Percentiles rank a stretch among this genome's conserved stretches.
These are phyloP conservation scores for Physaria fendleri DNA, from an alignment of 345 rosid genomes.

Conservation along the genomic window DNA sequence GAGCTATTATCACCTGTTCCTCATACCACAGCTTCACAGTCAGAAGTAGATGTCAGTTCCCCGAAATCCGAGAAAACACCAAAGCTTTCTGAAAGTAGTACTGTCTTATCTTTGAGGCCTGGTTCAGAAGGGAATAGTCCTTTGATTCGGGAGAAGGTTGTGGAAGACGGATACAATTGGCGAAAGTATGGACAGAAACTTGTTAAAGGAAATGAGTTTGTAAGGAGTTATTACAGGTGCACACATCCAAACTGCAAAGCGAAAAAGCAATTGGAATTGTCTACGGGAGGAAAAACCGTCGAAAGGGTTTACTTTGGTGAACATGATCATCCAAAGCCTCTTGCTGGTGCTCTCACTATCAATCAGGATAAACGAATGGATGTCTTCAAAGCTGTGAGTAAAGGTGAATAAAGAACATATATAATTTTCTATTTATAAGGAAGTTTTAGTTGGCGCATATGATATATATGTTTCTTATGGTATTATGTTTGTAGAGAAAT, in stretches of 20 bases:
- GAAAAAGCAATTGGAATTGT: conserved; percentile 80
- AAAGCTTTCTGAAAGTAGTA: conserved; percentile 29
- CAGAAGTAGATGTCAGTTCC: conserved; percentile 37
- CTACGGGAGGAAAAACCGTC: conserved; percentile 56
- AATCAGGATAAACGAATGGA: conserved; percentile 44
- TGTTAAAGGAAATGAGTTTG: conserved; percentile 85
- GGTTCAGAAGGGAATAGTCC: conserved; percentile 53
- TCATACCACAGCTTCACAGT: conserved; percentile 10
- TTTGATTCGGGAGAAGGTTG: conserved; percentile 60
- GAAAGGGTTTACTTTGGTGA: conserved; percentile 64
- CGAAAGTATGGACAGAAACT: conserved; percentile 91
- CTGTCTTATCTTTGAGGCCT: conserved; percentile 30
- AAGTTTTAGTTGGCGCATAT: not conserved
- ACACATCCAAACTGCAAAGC: conserved; percentile 74
- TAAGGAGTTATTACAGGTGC: conserved; percentile 88
- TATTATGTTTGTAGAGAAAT: conserved; percentile 39
- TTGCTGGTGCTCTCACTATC: conserved; percentile 36
- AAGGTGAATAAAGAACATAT: conserved; percentile 36
- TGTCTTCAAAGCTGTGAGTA: conserved; percentile 25
- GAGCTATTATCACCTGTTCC: conserved; percentile 27
- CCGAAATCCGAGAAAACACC: conserved; percentile 27
- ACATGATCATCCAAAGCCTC: conserved; percentile 76
- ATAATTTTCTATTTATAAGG: not conserved
- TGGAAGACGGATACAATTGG: conserved; percentile 89
- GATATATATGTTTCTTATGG: conserved; percentile 9